These are phyloP conservation scores for Clavispora phyllophila DNA, from an alignment of 805 yeast genomes.

Conservation along the genomic window DNA sequence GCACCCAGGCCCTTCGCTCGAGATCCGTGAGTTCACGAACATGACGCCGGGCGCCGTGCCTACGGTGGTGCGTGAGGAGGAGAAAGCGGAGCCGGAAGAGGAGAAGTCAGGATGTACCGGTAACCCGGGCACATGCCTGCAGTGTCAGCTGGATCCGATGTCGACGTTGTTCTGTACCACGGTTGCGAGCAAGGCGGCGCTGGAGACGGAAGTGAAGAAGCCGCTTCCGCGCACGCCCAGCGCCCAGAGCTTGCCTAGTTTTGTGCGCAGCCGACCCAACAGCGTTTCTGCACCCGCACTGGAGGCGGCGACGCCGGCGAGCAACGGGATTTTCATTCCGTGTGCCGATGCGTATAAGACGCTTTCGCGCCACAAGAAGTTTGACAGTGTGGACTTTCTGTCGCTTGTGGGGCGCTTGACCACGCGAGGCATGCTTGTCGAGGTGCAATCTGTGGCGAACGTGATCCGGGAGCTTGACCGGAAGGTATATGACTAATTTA, in stretches of 20 bases:
- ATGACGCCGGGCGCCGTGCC: slow-evolving; percentile 36
- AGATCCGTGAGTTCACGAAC: slow-evolving; percentile 42
- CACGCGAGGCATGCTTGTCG: slow-evolving; percentile 85
- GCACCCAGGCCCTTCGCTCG: slow-evolving; percentile 61
- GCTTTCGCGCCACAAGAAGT: slow-evolving; percentile 73
- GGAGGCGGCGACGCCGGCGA: slow-evolving; percentile 15
- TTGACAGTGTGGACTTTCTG: slow-evolving; percentile 67
- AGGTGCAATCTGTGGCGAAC: slow-evolving; percentile 84
- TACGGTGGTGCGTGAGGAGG: slow-evolving; percentile 16
- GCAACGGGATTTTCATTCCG: slow-evolving; percentile 61
- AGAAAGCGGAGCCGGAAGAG: slow-evolving; percentile 5
- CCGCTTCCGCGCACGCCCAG: background rate
- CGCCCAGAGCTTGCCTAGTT: background rate
- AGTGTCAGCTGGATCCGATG: slow-evolving; percentile 84
- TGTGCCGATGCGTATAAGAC: slow-evolving; percentile 89
- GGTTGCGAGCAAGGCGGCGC: slow-evolving; percentile 51
- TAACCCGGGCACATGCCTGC: slow-evolving; percentile 80
- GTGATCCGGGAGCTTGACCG: slow-evolving; percentile 78
- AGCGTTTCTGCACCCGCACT: slow-evolving; percentile 13
- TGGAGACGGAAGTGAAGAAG: slow-evolving; percentile 10
- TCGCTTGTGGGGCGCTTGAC: slow-evolving; percentile 69
- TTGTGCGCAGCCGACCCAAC: slow-evolving; percentile 2
- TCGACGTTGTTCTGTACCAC: slow-evolving; percentile 85
- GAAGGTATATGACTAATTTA: slow-evolving; percentile 42
- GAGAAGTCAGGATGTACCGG: slow-evolving; percentile 62